Percentiles rank a stretch among this genome's conserved stretches.
Conservation (phyloP, 2,329 filamentous ascomycete species). For the Fusarium continuum region DNA sequence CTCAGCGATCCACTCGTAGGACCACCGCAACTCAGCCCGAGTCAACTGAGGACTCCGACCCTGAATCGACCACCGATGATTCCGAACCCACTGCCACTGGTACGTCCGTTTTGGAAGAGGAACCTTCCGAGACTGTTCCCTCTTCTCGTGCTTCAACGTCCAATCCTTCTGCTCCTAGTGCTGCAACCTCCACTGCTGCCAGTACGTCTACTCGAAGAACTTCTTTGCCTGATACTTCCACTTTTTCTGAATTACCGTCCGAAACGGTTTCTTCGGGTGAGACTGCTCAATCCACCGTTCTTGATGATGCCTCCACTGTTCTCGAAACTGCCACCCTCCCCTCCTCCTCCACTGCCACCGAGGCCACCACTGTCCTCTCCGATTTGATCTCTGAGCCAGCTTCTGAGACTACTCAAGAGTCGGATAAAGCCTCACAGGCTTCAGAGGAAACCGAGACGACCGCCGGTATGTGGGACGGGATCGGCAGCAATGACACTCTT, state of each 20-base stretch:
- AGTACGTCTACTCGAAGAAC: slow-evolving; percentile 46
- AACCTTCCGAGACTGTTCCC: slow-evolving; percentile 39
- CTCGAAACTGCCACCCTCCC: slow-evolving; percentile 20
- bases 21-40: slow-evolving; percentile 18
- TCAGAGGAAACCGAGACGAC: slow-evolving; percentile 28
- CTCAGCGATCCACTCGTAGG: slow-evolving; percentile 11
- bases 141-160: slow-evolving; percentile 44
- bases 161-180: slow-evolving; percentile 40
- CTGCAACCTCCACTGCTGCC: slow-evolving; percentile 41
- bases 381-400: slow-evolving; percentile 17
- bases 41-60: slow-evolving; percentile 23
- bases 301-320: slow-evolving; percentile 26
- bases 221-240: slow-evolving; percentile 44
- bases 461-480: slow-evolving; percentile 47
- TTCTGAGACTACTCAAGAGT: slow-evolving; percentile 16
- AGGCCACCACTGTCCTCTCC: slow-evolving; percentile 10
- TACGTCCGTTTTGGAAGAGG: slow-evolving; percentile 44
- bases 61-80: slow-evolving; percentile 34
- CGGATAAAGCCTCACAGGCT: slow-evolving; percentile 24
- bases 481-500: slow-evolving; percentile 13
- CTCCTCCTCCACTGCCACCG: slow-evolving; percentile 12
- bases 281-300: slow-evolving; percentile 32
- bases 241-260: slow-evolving; percentile 43
- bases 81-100: slow-evolving; percentile 44
- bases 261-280: slow-evolving; percentile 41